These are phyloP conservation scores for Coprinopsis marcescibilis DNA, from an alignment of 768 basidiomycete genomes.

Conservation along the genomic window DNA sequence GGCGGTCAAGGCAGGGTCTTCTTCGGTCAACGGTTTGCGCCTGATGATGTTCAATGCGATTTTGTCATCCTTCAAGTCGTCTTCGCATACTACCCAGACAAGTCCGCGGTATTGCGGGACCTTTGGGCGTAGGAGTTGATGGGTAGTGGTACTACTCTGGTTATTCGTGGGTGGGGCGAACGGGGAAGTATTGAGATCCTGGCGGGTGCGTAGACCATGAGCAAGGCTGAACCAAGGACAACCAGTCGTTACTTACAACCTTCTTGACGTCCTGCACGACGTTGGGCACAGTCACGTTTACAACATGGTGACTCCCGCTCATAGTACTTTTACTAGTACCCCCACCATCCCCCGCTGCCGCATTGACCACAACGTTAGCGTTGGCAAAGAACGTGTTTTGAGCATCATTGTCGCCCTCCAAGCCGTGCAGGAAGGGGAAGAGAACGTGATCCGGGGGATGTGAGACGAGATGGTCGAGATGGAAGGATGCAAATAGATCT, in stretches of 20 bases:
- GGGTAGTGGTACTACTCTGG: conserved; percentile 16
- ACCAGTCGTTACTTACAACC: background rate
- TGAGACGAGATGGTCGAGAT: conserved; percentile 54
- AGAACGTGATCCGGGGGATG: conserved; percentile 78
- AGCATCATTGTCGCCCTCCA: conserved; percentile 73
- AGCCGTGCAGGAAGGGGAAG: conserved; percentile 86
- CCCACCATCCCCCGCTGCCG: conserved; percentile 12
- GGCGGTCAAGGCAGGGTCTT: conserved; percentile 13
- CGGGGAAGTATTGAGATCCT: background rate
- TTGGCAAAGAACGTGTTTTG: conserved; percentile 79
- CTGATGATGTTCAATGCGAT: conserved; percentile 29
- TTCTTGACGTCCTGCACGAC: conserved; percentile 1
- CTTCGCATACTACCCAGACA: conserved; percentile 78
- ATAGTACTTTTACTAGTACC: background rate
- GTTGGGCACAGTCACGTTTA: conserved; percentile 7
- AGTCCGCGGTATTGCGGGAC: conserved; percentile 61
- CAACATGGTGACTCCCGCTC: conserved; percentile 3
- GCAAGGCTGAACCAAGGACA: background rate
- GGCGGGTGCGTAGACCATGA: background rate
- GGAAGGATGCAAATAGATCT: conserved; percentile 51
- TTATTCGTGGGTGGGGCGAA: background rate
- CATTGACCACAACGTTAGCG: conserved; percentile 16
- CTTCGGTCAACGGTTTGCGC: conserved; percentile 25
- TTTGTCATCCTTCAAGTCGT: conserved; percentile 44
- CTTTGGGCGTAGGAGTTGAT: conserved; percentile 13